These are phyloP conservation scores for Syncephalastrum racemosum DNA, from an alignment of 371 early-diverging fungal genomes.

Conservation along the genomic window DNA sequence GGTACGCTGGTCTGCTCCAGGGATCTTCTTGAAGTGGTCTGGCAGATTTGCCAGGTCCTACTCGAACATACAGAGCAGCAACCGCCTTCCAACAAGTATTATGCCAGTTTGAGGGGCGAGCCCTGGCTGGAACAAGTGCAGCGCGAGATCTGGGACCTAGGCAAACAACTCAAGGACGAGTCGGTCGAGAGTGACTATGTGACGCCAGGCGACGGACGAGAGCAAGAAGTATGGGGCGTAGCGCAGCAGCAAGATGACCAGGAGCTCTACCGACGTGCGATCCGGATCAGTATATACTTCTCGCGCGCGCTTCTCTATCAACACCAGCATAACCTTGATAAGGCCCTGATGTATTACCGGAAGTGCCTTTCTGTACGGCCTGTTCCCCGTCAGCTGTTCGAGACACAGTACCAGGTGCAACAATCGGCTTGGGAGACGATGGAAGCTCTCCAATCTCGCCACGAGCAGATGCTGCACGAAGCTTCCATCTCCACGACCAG, in stretches of 20 bases:
- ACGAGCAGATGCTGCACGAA: constrained; percentile 2
- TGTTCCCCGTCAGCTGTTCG: constrained; percentile 1
- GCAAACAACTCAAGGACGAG: constrained; percentile 41
- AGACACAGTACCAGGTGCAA: constrained; percentile 9
- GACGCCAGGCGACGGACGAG: background rate
- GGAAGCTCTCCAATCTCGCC: background rate
- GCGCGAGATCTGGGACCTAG: constrained; percentile 32
- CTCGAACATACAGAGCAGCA: constrained; percentile 26
- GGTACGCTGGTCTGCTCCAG: constrained; percentile 12
- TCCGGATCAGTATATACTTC: constrained; percentile 40
- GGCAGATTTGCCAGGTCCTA: constrained; percentile 29
- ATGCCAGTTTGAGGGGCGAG: background rate
- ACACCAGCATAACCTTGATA: constrained; percentile 18
- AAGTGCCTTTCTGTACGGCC: constrained; percentile 17
- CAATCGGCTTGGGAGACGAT: constrained; percentile 6
- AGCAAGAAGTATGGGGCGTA: no score
- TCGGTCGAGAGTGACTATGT: constrained; percentile 18
- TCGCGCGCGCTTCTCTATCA: constrained; percentile 38
- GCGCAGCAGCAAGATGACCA: constrained; percentile 1
- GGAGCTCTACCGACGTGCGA: constrained; percentile 32
- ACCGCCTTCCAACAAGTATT: no score
- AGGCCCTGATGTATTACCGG: constrained; percentile 25
- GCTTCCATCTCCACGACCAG: constrained; percentile 8
- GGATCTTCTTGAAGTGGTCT: constrained; percentile 30
- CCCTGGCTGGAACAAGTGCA: constrained; percentile 29